phyloP scores from a whole-genome alignment of 192 early-diverging fungal genomes.

The Umbelopsis sp. region DNA sequence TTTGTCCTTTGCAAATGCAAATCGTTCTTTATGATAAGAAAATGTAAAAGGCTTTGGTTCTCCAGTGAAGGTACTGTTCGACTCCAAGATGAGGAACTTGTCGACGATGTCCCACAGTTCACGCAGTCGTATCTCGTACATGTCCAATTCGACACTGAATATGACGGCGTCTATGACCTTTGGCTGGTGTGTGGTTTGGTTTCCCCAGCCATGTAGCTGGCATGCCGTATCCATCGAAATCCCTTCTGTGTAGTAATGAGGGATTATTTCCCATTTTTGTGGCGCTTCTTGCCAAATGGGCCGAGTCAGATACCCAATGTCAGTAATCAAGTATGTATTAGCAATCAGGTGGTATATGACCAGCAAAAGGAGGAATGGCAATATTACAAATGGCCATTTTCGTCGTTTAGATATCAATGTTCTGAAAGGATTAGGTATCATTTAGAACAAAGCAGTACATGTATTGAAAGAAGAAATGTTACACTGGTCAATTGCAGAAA shows the following conservation, averaged over 20 bases:
- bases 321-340: slow-evolving; percentile 29
- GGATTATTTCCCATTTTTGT: slow-evolving; percentile 35
- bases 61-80: slow-evolving; percentile 59
- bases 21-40: slow-evolving; percentile 47
- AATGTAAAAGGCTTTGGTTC: slow-evolving; percentile 50
- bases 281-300: slow-evolving; percentile 49
- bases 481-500: too few relatives aligned
- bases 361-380: not conserved
- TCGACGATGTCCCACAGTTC: slow-evolving; percentile 64
- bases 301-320: slow-evolving; percentile 45
- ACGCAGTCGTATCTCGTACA: slow-evolving; percentile 56
- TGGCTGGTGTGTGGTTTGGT: not conserved
- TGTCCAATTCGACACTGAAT: slow-evolving; percentile 66
- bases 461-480: too few relatives aligned
- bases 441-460: not conserved
- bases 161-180: slow-evolving; percentile 62
- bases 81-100: slow-evolving; percentile 62
- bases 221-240: slow-evolving; percentile 46
- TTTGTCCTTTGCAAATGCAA: slow-evolving; percentile 58
- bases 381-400: not conserved
- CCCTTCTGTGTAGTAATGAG: slow-evolving; percentile 50
- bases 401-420: not conserved
- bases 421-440: not conserved
- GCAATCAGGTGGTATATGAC: not conserved
- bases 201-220: slow-evolving; percentile 53